A percentile compares a stretch with the other conserved stretches of the same genome.
Evolutionary conservation across 1,284 basidiomycete genomes (phyloP).

Genomic region (Malassezia cuniculi): DNA sequence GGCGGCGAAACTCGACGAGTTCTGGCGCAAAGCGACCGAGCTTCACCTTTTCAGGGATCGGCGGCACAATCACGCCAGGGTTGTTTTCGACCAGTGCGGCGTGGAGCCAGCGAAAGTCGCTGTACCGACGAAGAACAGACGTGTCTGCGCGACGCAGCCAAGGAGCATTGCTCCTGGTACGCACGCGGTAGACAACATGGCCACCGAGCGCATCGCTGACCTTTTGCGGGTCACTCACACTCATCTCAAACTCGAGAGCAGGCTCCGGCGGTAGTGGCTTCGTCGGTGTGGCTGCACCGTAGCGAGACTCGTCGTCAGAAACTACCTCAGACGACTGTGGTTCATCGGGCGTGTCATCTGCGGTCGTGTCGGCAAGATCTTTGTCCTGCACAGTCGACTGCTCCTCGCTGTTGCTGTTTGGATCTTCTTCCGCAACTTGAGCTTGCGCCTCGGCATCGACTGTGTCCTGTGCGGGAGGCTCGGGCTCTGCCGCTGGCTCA

Average conservation of each 20-base stretch:
- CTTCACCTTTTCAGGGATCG: conserved; percentile 85
- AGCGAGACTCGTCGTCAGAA: conserved; percentile 4
- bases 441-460: conserved; percentile 13
- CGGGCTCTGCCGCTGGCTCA: conserved; percentile 15
- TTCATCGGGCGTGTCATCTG: too few species aligned
- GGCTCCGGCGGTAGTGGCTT: conserved; percentile 13
- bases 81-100: conserved; percentile 80
- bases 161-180: conserved; percentile 28
- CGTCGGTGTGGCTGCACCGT: conserved; percentile 10
- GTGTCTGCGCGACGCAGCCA: conserved; percentile 23
- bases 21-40: conserved; percentile 51
- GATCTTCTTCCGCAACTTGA: conserved; percentile 5
- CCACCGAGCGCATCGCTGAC: conserved; percentile 40
- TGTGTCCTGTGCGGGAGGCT: too few species aligned
- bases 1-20: conserved; percentile 46
- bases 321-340: too few species aligned
- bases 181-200: conserved; percentile 48
- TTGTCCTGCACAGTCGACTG: too few species aligned
- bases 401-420: conserved; percentile 9
- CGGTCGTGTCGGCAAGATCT: too few species aligned
- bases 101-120: conserved; percentile 93
- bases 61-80: conserved; percentile 90
- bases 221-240: conserved; percentile 40
- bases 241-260: conserved; percentile 22
- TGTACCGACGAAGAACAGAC: conserved; percentile 79